Percentiles rank a stretch among this genome's conserved stretches.
phyloP scores from a whole-genome alignment of 225 moss, liverwort and hornwort genomes.

The Polytrichum commune region DNA sequence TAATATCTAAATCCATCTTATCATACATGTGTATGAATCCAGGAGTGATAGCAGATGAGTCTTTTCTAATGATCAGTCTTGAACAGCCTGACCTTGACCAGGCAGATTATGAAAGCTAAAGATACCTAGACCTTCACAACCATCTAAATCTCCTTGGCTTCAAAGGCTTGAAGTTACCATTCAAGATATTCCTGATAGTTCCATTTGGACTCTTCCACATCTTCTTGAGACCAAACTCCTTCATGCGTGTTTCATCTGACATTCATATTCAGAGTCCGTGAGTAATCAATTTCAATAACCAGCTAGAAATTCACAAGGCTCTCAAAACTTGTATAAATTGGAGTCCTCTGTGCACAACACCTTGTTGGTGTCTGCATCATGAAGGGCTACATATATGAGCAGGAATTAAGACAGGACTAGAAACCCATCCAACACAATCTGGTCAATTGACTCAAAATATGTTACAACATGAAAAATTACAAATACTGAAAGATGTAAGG shows the following conservation, averaged over 20 bases:
- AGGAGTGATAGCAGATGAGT: neutral
- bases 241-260: conserved; percentile 68
- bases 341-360: neutral
- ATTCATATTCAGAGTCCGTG: conserved; percentile 1
- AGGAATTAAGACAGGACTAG: neutral
- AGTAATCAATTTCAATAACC: neutral
- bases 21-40: neutral
- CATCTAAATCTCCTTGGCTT: neutral
- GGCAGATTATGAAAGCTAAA: neutral
- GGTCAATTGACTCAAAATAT: neutral
- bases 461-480: neutral
- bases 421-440: neutral
- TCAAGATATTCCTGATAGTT: conserved; percentile 83
- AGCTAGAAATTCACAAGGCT: neutral
- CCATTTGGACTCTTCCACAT: conserved; percentile 98
- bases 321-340: neutral
- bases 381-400: neutral
- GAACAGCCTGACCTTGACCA: neutral
- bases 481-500: neutral
- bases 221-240: conserved; percentile 69
- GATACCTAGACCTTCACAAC: neutral
- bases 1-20: conserved; percentile 5
- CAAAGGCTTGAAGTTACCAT: conserved; percentile 26
- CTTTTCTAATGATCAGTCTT: neutral
- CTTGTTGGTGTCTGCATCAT: too few species aligned